Evolutionary conservation across 768 basidiomycete species (phyloP), one percentile per base, ranked within the genome.

Genomic region (Boletus vinaceobasis): DNA sequence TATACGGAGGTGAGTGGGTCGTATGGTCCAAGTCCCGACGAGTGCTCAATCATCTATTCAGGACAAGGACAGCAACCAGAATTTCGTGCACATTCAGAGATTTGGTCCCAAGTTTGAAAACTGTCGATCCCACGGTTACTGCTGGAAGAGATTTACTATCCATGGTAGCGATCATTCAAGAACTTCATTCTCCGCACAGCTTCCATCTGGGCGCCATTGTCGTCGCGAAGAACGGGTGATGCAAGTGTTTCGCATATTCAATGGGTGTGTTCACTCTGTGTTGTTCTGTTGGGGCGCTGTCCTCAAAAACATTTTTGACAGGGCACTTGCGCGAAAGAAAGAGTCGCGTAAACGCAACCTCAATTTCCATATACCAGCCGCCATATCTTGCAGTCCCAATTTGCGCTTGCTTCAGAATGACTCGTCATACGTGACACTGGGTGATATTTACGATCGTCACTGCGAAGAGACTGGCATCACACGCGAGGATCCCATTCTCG

Each of bases 61-160:
- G 94, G 94, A 98, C 67, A 93, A 95, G 70, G 96, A 99, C 70
- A 91, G 80, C 63, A 93, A 93, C 67, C 88, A 90, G 62, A 87
- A 89, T 60, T 97, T 98, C 63, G 80, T 91, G 54, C 84, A 89
- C 58, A 93, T 99, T 40, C 85, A 87, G 60, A 91, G 93, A 69
- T 97, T 98, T 67, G 85, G 84, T 21, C 85, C 93, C 13, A 90
- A 88, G 63, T 89, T 93, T 62, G 96, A 98, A 69, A 87, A 94
- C 50, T 91, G 87, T 60, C 84, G 95, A 44, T 84, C 89, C 4
- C 87, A 88, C 61, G 92, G 93, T 5, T 82, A 85, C 53, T 93
- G 85, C 67, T 96, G 87, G 85, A 88, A 91, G 58, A 85, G 97
- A 21, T 85, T 99, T 66, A 90, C 87, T 0, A 83, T 99, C 60